phyloP scores from a whole-genome alignment of 345 rosid species.

The Brassica napus region DNA sequence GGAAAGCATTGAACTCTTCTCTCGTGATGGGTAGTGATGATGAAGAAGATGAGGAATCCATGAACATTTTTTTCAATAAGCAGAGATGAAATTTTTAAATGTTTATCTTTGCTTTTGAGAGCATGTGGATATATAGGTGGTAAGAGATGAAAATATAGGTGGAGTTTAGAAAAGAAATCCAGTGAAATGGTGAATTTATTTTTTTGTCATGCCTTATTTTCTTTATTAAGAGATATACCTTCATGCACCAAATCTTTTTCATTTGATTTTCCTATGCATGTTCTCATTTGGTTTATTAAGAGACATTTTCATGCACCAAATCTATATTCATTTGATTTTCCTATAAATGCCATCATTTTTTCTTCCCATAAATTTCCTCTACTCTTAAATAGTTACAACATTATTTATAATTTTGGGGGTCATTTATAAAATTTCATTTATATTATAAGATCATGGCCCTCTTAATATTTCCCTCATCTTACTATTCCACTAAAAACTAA shows the following conservation, averaged over 20 bases:
- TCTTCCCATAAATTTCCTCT: background rate
- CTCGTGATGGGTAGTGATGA: slow-evolving; percentile 10
- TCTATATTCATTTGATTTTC: background rate
- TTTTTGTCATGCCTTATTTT: slow-evolving; percentile 2
- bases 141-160: background rate
- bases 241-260: too few species aligned
- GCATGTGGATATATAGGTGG: background rate
- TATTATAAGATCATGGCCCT: background rate
- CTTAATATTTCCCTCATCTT: background rate
- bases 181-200: slow-evolving; percentile 13
- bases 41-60: slow-evolving; percentile 23
- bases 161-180: background rate
- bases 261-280: too few species aligned
- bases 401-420: background rate
- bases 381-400: background rate
- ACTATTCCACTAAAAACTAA: background rate
- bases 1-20: slow-evolving; percentile 52
- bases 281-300: background rate
- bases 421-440: background rate
- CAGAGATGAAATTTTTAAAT: background rate
- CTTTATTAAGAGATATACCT: background rate
- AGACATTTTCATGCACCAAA: background rate
- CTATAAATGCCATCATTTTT: background rate
- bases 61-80: background rate
- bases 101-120: background rate